Base-by-base conservation (phyloP, 2,329 filamentous ascomycete species). In the Diaporthe amygdali region DNA sequence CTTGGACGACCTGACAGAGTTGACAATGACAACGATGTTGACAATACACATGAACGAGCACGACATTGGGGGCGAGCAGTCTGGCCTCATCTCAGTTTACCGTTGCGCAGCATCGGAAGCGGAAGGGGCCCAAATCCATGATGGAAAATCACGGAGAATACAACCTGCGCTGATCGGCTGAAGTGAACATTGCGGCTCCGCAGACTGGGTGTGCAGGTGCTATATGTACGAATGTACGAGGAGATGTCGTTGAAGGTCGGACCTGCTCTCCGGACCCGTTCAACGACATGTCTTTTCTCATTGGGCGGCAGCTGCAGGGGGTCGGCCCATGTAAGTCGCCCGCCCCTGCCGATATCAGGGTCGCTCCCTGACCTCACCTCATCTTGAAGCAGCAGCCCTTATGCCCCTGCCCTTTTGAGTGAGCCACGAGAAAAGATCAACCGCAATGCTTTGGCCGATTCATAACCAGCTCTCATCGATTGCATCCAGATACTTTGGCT, bases 321-420 rank as follows among this genome's bases (percentile, higher is more conserved):
- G 52, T 59, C 15, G 32, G 52, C 52, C 46, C 46, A 55, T 59
- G 66, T 61, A 56, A 55, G 46, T 68, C 66, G 39, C 27, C 66
- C n/a, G 67, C 74, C 74, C 74, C 72, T 74, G 74, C 61, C 73
- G 67, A 75, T 75, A 75, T 75, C 74, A 75, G 74, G 74, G 37
- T 67, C 66, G 59, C 61, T 41, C 56, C 67, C 64, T 63, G 32
- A 71, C 66, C 32, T 54, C 68, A 61, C 34, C 52, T 69, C 55
- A 44, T 66, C 49, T 44, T 55, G 61, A 52, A 30, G 37, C 32
- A 30, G 37, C 32, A 64, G 63, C 17, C 52, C 47, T 27, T 44
- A 9, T 27, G 47, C n/a, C 27, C 39, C 25, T 63, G 14, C 27
- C 27, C 39, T 39, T 22, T 10, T 63, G 37, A 25, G 17, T 25